These are phyloP conservation scores for Podosphaera xanthii DNA, from an alignment of 2,329 filamentous ascomycete genomes.

Conservation along the genomic window DNA sequence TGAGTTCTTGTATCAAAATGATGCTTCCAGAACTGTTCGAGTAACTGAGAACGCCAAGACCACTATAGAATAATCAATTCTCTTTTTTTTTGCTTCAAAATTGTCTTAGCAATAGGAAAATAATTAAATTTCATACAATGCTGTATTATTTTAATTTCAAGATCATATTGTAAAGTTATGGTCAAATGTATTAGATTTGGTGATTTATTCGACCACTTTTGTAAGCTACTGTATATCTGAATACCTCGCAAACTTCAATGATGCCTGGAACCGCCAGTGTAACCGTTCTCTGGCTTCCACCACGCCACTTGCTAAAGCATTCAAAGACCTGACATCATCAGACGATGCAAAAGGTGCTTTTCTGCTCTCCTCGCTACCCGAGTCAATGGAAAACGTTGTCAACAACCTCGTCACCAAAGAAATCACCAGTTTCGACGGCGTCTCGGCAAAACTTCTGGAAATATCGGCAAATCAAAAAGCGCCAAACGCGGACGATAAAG, in stretches of 20 bases:
- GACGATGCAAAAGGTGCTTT: not conserved
- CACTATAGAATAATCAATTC: too few species aligned
- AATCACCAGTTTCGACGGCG: not conserved
- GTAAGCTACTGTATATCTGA: not conserved
- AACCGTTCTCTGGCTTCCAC: slow-evolving; percentile 23
- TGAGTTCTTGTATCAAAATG: too few species aligned
- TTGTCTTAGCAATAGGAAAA: too few species aligned
- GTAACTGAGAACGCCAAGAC: too few species aligned
- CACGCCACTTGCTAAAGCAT: not conserved
- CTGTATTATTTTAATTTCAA: too few species aligned
- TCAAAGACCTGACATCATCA: not conserved
- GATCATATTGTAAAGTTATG: too few species aligned
- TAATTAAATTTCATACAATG: too few species aligned
- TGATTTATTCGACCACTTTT: too few species aligned
- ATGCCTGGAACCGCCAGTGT: slow-evolving; percentile 3
- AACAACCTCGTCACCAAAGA: not conserved
- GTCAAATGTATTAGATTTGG: too few species aligned
- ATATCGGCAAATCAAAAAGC: not conserved
- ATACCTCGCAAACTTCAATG: not conserved
- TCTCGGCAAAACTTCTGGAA: not conserved
- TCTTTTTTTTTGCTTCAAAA: too few species aligned
- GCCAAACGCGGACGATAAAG: not conserved
- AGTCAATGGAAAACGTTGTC: not conserved
- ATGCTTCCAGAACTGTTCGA: too few species aligned
- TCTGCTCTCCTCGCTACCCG: not conserved